phyloP scores from a whole-genome alignment of 2,329 filamentous ascomycete genomes.

The Juglanconis juglandina region DNA sequence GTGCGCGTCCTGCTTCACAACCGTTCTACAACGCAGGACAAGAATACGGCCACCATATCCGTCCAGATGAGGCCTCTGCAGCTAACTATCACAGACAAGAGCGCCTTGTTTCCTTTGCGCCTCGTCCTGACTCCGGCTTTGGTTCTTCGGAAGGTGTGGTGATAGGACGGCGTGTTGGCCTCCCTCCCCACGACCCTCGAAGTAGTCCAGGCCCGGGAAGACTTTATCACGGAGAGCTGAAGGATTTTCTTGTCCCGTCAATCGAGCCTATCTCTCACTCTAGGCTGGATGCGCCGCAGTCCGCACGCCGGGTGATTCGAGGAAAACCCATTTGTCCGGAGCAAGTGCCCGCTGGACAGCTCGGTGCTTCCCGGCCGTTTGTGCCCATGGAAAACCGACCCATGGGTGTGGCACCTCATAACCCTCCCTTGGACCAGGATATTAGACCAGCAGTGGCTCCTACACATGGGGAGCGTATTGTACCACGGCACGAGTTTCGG shows the following conservation, averaged over 20 bases:
- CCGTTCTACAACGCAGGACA: constrained; percentile 1
- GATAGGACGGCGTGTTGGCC: constrained; percentile 10
- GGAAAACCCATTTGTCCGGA: constrained; percentile 9
- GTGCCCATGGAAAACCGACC: neutral
- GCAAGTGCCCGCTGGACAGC: constrained; percentile 19
- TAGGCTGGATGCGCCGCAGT: constrained; percentile 11
- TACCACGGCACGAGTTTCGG: neutral
- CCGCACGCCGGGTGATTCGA: constrained; percentile 10
- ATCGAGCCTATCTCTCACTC: constrained; percentile 39
- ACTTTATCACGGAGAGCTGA: constrained; percentile 27
- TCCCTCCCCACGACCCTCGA: constrained; percentile 12
- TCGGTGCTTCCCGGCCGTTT: neutral
- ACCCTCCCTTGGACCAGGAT: neutral
- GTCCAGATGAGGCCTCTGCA: neutral
- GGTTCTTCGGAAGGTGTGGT: constrained; percentile 9
- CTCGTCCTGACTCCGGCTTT: neutral
- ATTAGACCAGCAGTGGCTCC: neutral
- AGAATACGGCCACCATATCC: neutral
- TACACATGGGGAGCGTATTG: neutral
- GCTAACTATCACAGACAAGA: constrained; percentile 4
- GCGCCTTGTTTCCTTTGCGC: neutral
- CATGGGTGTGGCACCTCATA: constrained; percentile 1
- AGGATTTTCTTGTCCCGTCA: constrained; percentile 45
- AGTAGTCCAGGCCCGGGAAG: constrained; percentile 17
- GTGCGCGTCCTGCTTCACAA: constrained; percentile 17